Conservation (phyloP, 805 yeast genomes). For the Metschnikowia peoriensis region DNA sequence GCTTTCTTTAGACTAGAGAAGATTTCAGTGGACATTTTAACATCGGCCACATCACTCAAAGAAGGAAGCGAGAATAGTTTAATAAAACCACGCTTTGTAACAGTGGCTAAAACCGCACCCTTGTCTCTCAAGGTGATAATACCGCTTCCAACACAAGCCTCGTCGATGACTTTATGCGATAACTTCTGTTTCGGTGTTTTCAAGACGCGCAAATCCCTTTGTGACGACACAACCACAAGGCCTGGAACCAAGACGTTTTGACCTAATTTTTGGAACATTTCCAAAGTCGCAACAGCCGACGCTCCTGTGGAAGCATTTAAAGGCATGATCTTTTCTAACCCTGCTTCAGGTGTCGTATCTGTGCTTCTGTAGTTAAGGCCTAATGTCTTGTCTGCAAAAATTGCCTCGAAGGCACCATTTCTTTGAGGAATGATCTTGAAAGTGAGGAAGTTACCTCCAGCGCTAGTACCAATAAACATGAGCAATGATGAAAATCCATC, state of each 20-base stretch:
- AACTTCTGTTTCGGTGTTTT: conserved; percentile 60
- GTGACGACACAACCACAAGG: conserved; percentile 53
- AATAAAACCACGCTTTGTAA: conserved; percentile 47
- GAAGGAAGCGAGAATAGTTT: conserved; percentile 58
- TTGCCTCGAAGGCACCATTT: conserved; percentile 58
- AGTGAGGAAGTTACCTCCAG: conserved; percentile 63
- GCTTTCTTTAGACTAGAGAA: conserved; percentile 23
- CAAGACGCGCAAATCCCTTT: conserved; percentile 60
- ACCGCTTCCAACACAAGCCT: conserved; percentile 46
- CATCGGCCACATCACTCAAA: conserved; percentile 53
- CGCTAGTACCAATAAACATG: conserved; percentile 71
- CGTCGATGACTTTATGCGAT: conserved; percentile 61
- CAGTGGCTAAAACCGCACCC: conserved; percentile 48
- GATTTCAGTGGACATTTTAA: conserved; percentile 36
- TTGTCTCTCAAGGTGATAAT: conserved; percentile 43
- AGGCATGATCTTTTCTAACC: conserved; percentile 56
- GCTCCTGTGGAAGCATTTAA: conserved; percentile 58
- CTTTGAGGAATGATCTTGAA: conserved; percentile 65
- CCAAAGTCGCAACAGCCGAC: conserved; percentile 62
- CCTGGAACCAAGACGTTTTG: conserved; percentile 65
- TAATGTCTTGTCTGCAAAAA: conserved; percentile 43
- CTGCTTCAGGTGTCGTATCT: conserved; percentile 49
- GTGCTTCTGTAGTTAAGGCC: conserved; percentile 34
- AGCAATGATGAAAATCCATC: conserved; percentile 73
- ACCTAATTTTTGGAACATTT: conserved; percentile 54